phyloP scores from a whole-genome alignment of 2,329 filamentous ascomycete genomes.

The Graphiopsis chlorocephala region DNA sequence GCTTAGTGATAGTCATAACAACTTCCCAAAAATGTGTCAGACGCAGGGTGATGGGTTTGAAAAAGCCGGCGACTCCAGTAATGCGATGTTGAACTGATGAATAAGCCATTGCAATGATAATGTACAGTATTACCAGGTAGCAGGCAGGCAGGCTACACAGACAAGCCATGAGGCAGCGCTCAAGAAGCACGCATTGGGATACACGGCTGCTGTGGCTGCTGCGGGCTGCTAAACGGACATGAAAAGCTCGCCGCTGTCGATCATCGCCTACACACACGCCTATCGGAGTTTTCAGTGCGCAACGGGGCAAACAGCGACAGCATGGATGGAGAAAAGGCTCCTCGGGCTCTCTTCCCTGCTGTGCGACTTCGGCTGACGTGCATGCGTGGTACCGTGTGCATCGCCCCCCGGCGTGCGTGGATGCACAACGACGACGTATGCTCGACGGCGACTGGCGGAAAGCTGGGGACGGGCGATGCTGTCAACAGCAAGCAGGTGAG shows the following conservation, averaged over 20 bases:
- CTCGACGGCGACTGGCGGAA: conserved; percentile 10
- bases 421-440: background rate
- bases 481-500: background rate
- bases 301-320: background rate
- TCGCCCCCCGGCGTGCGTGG: background rate
- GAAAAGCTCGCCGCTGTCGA: background rate
- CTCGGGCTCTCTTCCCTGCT: background rate
- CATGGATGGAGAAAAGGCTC: background rate
- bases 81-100: background rate
- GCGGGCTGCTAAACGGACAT: background rate
- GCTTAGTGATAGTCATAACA: background rate
- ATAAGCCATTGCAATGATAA: background rate
- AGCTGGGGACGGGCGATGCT: background rate
- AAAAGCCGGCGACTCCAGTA: background rate
- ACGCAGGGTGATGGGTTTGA: background rate
- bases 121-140: background rate
- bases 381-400: conserved; percentile 1
- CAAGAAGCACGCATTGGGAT: background rate
- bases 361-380: conserved; percentile 9
- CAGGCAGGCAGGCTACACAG: background rate
- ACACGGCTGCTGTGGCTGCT: conserved; percentile 7
- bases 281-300: conserved; percentile 3
- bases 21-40: background rate
- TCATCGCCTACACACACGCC: background rate
- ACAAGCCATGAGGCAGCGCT: background rate